Percentiles rank a stretch among this genome's conserved stretches.
Evolutionary conservation across 805 yeast species (phyloP).

Genomic region (Hermanozyma aechmeae): DNA sequence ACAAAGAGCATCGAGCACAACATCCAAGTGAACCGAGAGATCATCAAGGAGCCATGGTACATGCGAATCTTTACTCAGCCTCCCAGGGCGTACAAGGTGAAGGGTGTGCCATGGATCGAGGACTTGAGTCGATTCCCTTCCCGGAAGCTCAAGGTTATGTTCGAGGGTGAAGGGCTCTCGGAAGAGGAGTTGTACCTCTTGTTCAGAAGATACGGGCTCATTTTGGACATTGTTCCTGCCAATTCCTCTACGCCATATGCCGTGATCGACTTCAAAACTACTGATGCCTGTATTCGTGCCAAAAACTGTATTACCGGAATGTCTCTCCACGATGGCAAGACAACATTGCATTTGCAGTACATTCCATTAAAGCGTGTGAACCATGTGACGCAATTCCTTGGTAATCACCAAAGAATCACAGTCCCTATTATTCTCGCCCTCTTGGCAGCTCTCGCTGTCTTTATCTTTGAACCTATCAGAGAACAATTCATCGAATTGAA

Average conservation of each 20-base stretch:
- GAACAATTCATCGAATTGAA: slow-evolving; percentile 68
- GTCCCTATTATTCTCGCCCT: slow-evolving; percentile 74
- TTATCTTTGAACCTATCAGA: slow-evolving; percentile 89
- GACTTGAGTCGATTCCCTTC: slow-evolving; percentile 77
- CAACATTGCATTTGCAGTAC: slow-evolving; percentile 62
- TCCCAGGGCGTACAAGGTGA: slow-evolving; percentile 61
- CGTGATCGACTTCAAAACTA: slow-evolving; percentile 42
- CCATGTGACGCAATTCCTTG: slow-evolving; percentile 45
- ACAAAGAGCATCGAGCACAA: slow-evolving; percentile 43
- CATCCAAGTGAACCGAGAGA: slow-evolving; percentile 16
- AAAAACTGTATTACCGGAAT: slow-evolving; percentile 86
- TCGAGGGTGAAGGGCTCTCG: slow-evolving; percentile 66
- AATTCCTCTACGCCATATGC: slow-evolving; percentile 41
- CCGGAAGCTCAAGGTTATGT: slow-evolving; percentile 50
- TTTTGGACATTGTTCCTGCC: slow-evolving; percentile 60
- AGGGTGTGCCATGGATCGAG: slow-evolving; percentile 95
- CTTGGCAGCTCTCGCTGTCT: slow-evolving; percentile 71
- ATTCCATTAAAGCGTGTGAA: slow-evolving; percentile 46
- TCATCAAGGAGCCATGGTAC: slow-evolving; percentile 4
- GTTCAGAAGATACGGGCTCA: slow-evolving; percentile 81
- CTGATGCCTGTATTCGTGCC: slow-evolving; percentile 73
- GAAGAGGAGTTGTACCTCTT: slow-evolving; percentile 77
- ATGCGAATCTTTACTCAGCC: slow-evolving; percentile 9
- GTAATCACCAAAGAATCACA: slow-evolving; percentile 73
- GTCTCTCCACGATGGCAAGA: slow-evolving; percentile 44